A percentile compares a stretch with the other conserved stretches of the same genome.
Conservation (phyloP, 768 basidiomycete species). For the Tubosaeta sp. region DNA sequence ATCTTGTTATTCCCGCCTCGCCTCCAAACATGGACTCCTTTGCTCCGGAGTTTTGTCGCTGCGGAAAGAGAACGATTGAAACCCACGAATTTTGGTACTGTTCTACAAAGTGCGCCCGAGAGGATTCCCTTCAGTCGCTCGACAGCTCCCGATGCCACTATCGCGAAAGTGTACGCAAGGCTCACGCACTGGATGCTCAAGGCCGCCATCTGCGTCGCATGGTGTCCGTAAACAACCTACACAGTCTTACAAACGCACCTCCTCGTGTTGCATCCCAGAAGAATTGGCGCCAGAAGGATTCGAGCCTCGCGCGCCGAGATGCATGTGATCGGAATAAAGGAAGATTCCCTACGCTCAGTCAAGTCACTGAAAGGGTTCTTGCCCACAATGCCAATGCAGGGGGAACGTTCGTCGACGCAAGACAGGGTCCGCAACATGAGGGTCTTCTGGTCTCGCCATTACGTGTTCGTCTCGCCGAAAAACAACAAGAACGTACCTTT, state of each 20-base stretch:
- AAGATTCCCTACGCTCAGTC: conserved; percentile 16
- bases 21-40: conserved; percentile 10
- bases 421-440: conserved; percentile 2
- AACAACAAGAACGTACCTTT: background rate
- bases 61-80: conserved; percentile 20
- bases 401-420: background rate
- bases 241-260: background rate
- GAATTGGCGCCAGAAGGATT: background rate
- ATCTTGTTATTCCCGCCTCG: conserved; percentile 1
- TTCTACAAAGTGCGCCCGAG: conserved; percentile 24
- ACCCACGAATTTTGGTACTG: conserved; percentile 29
- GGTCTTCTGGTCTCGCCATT: background rate
- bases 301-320: background rate
- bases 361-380: conserved; percentile 13
- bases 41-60: conserved; percentile 20
- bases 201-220: conserved; percentile 6
- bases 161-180: conserved; percentile 18
- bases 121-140: conserved; percentile 26
- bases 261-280: background rate
- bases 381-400: conserved; percentile 2
- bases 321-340: background rate
- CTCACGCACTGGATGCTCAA: conserved; percentile 4
- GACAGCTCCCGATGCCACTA: conserved; percentile 21
- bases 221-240: conserved; percentile 8
- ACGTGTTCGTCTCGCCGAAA: background rate